Conservation (phyloP, 257 asterid genomes). For the Solanum sparsipilum region DNA sequence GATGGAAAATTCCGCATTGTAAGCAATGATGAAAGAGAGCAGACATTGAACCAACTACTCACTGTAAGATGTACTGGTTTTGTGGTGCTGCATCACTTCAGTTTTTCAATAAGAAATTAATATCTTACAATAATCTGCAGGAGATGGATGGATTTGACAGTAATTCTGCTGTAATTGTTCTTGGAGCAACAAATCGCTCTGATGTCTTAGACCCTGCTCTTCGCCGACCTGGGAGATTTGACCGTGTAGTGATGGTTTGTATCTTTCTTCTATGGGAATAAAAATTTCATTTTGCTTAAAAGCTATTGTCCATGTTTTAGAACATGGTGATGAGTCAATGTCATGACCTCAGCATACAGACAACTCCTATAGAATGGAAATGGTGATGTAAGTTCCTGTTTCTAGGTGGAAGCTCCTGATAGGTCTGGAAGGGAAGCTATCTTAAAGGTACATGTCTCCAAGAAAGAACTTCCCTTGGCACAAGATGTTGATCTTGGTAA, state of each 20-base stretch:
- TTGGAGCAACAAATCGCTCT: slow-evolving; percentile 96
- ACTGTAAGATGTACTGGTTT: slow-evolving; percentile 47
- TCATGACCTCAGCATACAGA: background rate
- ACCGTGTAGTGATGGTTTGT: slow-evolving; percentile 85
- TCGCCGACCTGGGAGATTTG: slow-evolving; percentile 99
- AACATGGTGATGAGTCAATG: background rate
- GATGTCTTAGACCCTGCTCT: slow-evolving; percentile 98
- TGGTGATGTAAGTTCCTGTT: background rate
- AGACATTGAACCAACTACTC: slow-evolving; percentile 92
- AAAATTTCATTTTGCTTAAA: background rate
- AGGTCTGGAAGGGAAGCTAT: slow-evolving; percentile 93
- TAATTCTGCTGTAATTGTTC: slow-evolving; percentile 94
- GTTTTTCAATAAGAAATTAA: background rate
- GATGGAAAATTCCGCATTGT: slow-evolving; percentile 89
- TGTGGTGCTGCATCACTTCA: background rate
- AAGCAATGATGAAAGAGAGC: slow-evolving; percentile 98
- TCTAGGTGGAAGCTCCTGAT: slow-evolving; percentile 97
- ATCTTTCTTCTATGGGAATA: background rate
- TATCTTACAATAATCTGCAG: slow-evolving; percentile 31
- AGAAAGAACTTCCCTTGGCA: slow-evolving; percentile 89
- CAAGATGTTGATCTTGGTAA: slow-evolving; percentile 66
- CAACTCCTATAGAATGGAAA: background rate
- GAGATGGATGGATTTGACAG: slow-evolving; percentile 99
- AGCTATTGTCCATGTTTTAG: background rate
- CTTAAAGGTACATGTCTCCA: slow-evolving; percentile 76